phyloP scores from a whole-genome alignment of 306 rosid genomes.

The Cajanus cajan region DNA sequence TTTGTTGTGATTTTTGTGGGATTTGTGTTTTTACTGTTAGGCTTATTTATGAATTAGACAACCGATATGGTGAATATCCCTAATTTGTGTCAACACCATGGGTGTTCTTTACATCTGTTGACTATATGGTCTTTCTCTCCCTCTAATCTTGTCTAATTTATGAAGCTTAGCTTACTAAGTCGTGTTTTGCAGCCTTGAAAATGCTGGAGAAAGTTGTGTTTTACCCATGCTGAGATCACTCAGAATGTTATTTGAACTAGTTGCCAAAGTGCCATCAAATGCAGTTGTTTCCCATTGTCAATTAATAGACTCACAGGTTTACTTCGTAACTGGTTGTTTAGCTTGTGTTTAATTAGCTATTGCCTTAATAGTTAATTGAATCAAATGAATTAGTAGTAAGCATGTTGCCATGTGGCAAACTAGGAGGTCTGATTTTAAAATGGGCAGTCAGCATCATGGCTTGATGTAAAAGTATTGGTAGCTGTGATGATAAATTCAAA shows the following conservation, averaged over 20 bases:
- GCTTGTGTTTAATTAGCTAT: not conserved
- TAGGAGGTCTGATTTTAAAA: constrained; percentile 2
- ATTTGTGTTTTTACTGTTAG: constrained; percentile 9
- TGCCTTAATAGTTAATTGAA: not conserved
- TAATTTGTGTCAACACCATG: not conserved
- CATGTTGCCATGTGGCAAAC: constrained; percentile 13
- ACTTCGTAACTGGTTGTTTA: constrained; percentile 22
- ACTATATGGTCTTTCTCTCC: not conserved
- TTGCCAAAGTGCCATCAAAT: constrained; percentile 48
- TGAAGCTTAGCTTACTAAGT: constrained; percentile 24
- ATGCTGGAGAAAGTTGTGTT: constrained; percentile 91
- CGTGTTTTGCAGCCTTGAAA: constrained; percentile 75
- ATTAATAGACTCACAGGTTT: constrained; percentile 68
- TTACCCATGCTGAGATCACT: constrained; percentile 85
- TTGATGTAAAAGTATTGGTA: not conserved
- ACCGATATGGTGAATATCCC: not conserved
- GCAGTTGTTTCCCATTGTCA: constrained; percentile 44
- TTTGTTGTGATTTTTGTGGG: constrained; percentile 12
- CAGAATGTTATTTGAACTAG: constrained; percentile 65
- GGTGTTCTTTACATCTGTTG: not conserved
- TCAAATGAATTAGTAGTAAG: constrained; percentile 13
- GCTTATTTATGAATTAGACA: constrained; percentile 11
- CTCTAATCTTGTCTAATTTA: not conserved
- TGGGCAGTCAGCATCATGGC: not conserved
- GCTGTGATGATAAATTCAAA: not conserved